A percentile compares a stretch with the other conserved stretches of the same genome.
Evolutionary conservation across 306 rosid genomes (phyloP).

Genomic region (Clitoria ternatea): DNA sequence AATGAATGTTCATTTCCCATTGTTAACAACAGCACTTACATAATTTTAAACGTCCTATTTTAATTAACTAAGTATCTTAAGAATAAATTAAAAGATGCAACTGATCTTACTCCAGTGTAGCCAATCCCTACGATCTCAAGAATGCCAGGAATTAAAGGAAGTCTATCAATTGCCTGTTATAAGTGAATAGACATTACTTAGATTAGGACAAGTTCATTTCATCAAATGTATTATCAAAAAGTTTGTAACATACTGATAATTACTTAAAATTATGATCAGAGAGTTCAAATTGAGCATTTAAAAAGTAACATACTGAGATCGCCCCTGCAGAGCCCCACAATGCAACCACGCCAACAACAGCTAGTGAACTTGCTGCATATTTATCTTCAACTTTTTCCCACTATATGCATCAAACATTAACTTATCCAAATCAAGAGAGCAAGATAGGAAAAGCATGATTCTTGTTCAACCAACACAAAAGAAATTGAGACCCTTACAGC

Average conservation of each 20-base stretch:
- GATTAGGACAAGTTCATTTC: neutral
- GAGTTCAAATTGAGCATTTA: neutral
- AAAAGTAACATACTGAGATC: constrained; percentile 51
- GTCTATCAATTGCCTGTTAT: constrained; percentile 88
- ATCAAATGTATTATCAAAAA: neutral
- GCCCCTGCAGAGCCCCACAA: constrained; percentile 69
- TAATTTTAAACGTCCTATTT: too few relatives aligned
- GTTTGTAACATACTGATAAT: neutral
- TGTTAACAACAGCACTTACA: too few relatives aligned
- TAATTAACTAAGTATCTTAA: neutral
- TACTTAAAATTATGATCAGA: neutral
- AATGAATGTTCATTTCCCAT: neutral
- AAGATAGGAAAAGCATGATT: neutral
- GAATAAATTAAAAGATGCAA: neutral
- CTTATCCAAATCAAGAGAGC: neutral
- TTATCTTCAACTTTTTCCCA: constrained; percentile 98
- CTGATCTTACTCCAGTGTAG: constrained; percentile 75
- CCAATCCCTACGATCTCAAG: constrained; percentile 95
- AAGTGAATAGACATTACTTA: constrained; percentile 18
- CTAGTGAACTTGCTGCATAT: constrained; percentile 81
- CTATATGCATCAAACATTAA: constrained; percentile 26
- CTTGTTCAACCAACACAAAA: neutral
- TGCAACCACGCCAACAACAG: constrained; percentile 61
- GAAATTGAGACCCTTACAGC: constrained; percentile 44
- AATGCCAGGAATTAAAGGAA: constrained; percentile 83